phyloP scores from a whole-genome alignment of 2,329 filamentous ascomycete species.

The Botrytis porri region DNA sequence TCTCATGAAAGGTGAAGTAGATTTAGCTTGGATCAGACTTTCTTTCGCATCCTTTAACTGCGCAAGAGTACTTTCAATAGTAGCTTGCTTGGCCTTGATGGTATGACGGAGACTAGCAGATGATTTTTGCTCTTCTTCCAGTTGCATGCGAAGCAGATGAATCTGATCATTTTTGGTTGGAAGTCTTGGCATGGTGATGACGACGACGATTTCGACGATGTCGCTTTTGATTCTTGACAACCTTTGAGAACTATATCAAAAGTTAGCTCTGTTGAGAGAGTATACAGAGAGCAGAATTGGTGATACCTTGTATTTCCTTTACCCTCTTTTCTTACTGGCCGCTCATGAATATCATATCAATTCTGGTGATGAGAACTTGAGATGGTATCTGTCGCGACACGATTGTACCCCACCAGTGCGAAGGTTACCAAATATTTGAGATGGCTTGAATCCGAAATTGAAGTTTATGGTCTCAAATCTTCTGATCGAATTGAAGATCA shows the following conservation, averaged over 20 bases:
- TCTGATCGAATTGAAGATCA: background rate
- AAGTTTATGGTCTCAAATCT: background rate
- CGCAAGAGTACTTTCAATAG: background rate
- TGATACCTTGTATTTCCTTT: no score
- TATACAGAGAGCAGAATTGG: background rate
- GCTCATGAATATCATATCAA: background rate
- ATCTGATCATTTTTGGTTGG: slow-evolving; percentile 12
- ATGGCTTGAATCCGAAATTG: background rate
- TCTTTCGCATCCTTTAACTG: background rate
- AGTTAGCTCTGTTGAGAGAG: background rate
- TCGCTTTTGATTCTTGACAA: background rate
- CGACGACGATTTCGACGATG: background rate
- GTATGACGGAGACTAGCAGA: background rate
- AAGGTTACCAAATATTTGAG: background rate
- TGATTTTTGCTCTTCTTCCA: slow-evolving; percentile 1
- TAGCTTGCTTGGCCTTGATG: background rate
- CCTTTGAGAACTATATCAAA: background rate
- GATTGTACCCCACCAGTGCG: background rate
- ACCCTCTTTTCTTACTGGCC: background rate
- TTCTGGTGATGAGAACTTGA: background rate
- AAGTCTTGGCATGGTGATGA: slow-evolving; percentile 3
- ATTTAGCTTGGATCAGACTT: background rate
- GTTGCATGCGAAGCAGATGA: slow-evolving; percentile 11
- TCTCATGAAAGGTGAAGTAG: slow-evolving; percentile 10
- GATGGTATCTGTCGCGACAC: background rate